Evolutionary conservation across 768 basidiomycete genomes (phyloP).

Genomic region (Sistotremastrum niveocremeum): DNA sequence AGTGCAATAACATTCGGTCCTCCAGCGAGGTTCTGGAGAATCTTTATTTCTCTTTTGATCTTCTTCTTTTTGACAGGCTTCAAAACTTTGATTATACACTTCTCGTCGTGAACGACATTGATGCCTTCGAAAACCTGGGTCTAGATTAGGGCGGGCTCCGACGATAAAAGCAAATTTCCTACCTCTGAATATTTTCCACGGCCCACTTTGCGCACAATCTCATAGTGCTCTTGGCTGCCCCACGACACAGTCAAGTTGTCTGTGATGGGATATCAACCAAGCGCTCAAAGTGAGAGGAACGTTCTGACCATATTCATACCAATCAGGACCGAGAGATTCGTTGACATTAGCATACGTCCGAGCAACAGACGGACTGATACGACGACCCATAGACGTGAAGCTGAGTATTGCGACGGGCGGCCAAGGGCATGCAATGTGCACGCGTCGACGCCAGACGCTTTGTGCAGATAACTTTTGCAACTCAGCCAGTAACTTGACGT

Average conservation of each 20-base stretch:
- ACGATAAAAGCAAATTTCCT: slow-evolving; percentile 9
- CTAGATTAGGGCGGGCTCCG: not conserved
- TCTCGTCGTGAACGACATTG: slow-evolving; percentile 80
- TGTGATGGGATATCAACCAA: slow-evolving; percentile 18
- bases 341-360: slow-evolving; percentile 87
- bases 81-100: slow-evolving; percentile 96
- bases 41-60: slow-evolving; percentile 98
- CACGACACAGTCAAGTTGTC: slow-evolving; percentile 96
- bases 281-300: not conserved
- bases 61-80: slow-evolving; percentile 99
- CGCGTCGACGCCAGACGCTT: not conserved
- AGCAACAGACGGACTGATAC: slow-evolving; percentile 64
- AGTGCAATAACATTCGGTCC: slow-evolving; percentile 91
- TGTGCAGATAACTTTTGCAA: not conserved
- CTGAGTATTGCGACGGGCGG: not conserved
- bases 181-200: slow-evolving; percentile 94
- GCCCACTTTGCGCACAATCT: slow-evolving; percentile 93
- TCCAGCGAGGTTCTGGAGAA: slow-evolving; percentile 89
- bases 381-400: slow-evolving; percentile 43
- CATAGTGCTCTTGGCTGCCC: slow-evolving; percentile 95
- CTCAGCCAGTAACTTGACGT: not conserved
- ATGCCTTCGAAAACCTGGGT: slow-evolving; percentile 83
- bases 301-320: slow-evolving; percentile 86
- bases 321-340: slow-evolving; percentile 71
- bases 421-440: not conserved